These are phyloP conservation scores for Trichoderma asperelloides DNA, from an alignment of 495 filamentous ascomycete genomes.

Conservation along the genomic window DNA sequence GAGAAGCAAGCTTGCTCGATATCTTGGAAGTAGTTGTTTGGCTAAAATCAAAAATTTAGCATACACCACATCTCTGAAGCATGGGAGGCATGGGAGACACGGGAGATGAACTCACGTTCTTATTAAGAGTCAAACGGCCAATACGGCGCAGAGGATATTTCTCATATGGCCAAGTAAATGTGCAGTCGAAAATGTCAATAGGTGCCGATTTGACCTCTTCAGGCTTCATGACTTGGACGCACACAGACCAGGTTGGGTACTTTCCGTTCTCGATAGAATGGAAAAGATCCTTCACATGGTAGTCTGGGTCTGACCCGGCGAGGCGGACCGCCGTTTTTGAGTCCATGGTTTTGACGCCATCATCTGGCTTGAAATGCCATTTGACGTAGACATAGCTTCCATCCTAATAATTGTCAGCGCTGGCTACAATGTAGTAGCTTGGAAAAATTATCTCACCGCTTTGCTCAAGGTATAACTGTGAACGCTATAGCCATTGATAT, in stretches of 20 bases:
- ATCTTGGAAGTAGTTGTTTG: constrained; percentile 62
- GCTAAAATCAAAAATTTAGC: constrained; percentile 8
- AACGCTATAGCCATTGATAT: constrained; percentile 53
- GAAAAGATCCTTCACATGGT: constrained; percentile 62
- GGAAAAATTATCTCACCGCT: constrained; percentile 15
- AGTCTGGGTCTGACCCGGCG: constrained; percentile 60
- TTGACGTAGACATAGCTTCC: constrained; percentile 36
- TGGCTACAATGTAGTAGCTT: neutral
- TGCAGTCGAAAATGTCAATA: constrained; percentile 72
- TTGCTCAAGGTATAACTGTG: constrained; percentile 35
- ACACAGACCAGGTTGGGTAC: constrained; percentile 60
- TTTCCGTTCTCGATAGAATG: constrained; percentile 56
- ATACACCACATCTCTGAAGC: neutral
- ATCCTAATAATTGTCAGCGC: neutral
- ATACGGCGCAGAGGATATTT: constrained; percentile 61
- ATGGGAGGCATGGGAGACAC: neutral
- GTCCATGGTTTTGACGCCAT: constrained; percentile 56
- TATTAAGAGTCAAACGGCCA: constrained; percentile 60
- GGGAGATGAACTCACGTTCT: constrained; percentile 34
- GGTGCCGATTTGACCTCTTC: constrained; percentile 52
- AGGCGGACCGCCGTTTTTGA: constrained; percentile 52
- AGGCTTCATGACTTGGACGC: constrained; percentile 61
- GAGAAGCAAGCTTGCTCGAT: constrained; percentile 80
- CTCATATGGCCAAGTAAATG: constrained; percentile 68
- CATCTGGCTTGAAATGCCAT: constrained; percentile 51